A percentile compares a stretch with the other conserved stretches of the same genome.
Conservation (phyloP, 768 basidiomycete species). For the Polyporus arcularius region DNA sequence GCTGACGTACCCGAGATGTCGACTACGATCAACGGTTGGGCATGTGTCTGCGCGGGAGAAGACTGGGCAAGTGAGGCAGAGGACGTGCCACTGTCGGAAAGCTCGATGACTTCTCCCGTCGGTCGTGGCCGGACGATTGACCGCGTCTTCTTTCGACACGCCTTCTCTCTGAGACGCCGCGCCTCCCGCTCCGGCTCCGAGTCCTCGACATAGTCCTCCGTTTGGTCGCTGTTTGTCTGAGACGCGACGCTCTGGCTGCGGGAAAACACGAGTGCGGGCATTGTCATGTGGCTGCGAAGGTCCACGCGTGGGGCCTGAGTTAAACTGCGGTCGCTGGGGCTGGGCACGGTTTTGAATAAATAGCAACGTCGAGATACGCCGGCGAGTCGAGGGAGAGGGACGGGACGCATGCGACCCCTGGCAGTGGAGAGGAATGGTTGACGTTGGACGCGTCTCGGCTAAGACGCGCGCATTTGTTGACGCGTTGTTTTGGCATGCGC, state of each 20-base stretch:
- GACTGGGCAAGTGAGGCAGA: background rate
- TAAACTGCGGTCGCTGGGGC: background rate
- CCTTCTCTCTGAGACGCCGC: conserved; percentile 26
- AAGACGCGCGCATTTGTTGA: conserved; percentile 16
- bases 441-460: conserved; percentile 14
- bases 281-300: background rate
- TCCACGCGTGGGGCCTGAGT: background rate
- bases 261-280: background rate
- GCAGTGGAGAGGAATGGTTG: background rate
- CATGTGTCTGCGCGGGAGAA: background rate
- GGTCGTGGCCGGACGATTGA: conserved; percentile 16
- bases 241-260: conserved; percentile 9
- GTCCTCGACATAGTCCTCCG: conserved; percentile 56
- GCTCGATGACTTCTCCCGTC: conserved; percentile 19
- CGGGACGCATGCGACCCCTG: background rate
- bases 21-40: background rate
- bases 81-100: conserved; percentile 10
- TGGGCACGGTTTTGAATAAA: background rate
- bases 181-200: conserved; percentile 71
- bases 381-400: background rate
- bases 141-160: conserved; percentile 23
- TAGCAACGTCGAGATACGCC: background rate
- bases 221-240: conserved; percentile 2
- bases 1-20: conserved; percentile 7
- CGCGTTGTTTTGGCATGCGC: conserved; percentile 20